Conservation (phyloP, 768 basidiomycete species). For the Mycena maculata region DNA sequence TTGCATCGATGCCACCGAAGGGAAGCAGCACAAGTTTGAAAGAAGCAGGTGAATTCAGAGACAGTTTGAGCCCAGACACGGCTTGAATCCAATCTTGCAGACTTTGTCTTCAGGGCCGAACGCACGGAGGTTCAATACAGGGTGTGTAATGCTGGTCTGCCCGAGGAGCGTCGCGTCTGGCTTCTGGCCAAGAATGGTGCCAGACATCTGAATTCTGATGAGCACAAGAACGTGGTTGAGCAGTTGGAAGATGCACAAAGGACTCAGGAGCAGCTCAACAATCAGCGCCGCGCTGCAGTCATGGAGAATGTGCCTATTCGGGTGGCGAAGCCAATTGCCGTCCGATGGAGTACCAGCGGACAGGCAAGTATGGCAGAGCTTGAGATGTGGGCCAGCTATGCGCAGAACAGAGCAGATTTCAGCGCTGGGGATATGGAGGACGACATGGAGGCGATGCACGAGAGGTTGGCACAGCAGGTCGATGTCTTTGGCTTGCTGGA, state of each 20-base stretch:
- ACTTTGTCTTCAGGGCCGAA: constrained; percentile 3
- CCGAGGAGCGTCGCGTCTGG: no score
- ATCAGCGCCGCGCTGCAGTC: not conserved
- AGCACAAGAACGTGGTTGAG: not conserved
- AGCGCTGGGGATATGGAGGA: constrained; percentile 8
- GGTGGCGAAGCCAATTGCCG: not conserved
- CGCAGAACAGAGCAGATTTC: not conserved
- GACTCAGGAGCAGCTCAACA: not conserved
- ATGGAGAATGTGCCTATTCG: not conserved
- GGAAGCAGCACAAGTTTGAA: constrained; percentile 8
- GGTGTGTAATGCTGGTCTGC: not conserved
- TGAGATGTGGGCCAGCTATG: constrained; percentile 18
- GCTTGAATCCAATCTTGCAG: not conserved
- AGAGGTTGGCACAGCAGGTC: not conserved
- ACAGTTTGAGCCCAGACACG: not conserved
- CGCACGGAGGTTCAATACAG: not conserved
- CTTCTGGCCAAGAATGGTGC: not conserved
- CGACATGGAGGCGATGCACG: not conserved
- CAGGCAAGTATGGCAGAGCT: not conserved
- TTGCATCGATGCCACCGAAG: constrained; percentile 10
- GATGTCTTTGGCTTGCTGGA: constrained; percentile 20
- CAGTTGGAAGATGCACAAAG: not conserved
- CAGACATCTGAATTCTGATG: not conserved
- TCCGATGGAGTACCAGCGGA: no score
- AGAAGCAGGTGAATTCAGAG: not conserved